These are phyloP conservation scores for Candida ipomoeae DNA, from an alignment of 805 yeast genomes.

Conservation along the genomic window DNA sequence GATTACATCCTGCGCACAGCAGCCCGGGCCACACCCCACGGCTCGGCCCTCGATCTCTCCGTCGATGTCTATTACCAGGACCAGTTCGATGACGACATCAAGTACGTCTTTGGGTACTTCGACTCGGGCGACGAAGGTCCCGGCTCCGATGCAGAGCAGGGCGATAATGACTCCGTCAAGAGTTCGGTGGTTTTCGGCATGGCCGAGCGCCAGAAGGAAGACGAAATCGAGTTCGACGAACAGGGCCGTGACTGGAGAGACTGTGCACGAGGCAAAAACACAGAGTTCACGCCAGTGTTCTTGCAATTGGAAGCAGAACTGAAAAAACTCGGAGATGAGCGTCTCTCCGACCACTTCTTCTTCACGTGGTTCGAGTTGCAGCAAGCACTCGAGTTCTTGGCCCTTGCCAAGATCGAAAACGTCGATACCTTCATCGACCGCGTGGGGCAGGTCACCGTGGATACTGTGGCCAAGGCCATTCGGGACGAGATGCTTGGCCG, in stretches of 20 bases:
- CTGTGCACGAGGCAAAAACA: constrained; percentile 58
- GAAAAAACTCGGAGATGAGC: constrained; percentile 13
- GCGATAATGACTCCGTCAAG: constrained; percentile 6
- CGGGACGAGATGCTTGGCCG: constrained; percentile 17
- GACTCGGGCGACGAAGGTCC: constrained; percentile 32
- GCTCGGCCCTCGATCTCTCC: constrained; percentile 36
- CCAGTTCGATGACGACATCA: constrained; percentile 63
- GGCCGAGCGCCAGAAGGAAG: constrained; percentile 20
- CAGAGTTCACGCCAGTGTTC: constrained; percentile 21
- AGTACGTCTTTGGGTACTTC: constrained; percentile 52
- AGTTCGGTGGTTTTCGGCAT: constrained; percentile 12
- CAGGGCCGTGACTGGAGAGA: constrained; percentile 71
- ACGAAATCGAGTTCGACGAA: constrained; percentile 48
- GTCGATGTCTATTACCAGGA: constrained; percentile 58
- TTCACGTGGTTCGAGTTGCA: constrained; percentile 22
- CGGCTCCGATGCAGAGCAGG: constrained; percentile 4
- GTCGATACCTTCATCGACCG: constrained; percentile 20
- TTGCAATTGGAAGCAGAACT: constrained; percentile 15
- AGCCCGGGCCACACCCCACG: constrained; percentile 8
- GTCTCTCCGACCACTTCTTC: constrained; percentile 26
- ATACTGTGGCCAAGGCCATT: constrained; percentile 49
- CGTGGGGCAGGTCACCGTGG: constrained; percentile 39
- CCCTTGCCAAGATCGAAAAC: constrained; percentile 24
- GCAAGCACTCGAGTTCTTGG: constrained; percentile 23
- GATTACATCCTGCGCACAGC: constrained; percentile 8